Evolutionary conservation across 2,329 filamentous ascomycete species (phyloP).

Genomic region (Ascochyta pisi): DNA sequence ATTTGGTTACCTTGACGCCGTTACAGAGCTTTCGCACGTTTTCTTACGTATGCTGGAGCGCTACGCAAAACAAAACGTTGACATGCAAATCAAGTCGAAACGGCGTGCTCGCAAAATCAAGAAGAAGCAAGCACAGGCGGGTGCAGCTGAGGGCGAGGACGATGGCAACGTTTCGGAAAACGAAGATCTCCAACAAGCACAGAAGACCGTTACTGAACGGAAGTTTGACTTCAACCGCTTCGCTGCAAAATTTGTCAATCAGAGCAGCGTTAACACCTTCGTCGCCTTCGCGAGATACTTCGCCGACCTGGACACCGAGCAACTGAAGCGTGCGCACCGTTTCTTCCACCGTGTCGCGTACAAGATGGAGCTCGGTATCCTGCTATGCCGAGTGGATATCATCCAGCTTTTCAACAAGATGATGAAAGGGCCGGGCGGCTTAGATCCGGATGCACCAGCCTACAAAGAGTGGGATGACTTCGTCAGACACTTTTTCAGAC

Average conservation of each 20-base stretch:
- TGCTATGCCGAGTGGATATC: conserved; percentile 91
- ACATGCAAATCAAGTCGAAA: conserved; percentile 89
- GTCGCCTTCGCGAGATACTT: conserved; percentile 81
- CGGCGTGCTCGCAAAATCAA: conserved; percentile 76
- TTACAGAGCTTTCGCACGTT: conserved; percentile 88
- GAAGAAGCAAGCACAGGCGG: conserved; percentile 61
- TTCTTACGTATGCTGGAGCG: conserved; percentile 90
- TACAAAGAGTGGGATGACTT: conserved; percentile 94
- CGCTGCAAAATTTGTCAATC: conserved; percentile 78
- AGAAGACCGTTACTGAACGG: conserved; percentile 77
- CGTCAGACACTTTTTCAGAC: conserved; percentile 80
- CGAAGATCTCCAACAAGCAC: conserved; percentile 76
- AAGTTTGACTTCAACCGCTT: conserved; percentile 95
- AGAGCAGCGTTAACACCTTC: conserved; percentile 89
- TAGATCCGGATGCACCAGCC: conserved; percentile 70
- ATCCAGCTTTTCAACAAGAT: conserved; percentile 87
- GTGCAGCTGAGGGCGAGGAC: conserved; percentile 59
- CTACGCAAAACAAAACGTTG: conserved; percentile 93
- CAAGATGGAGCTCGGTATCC: conserved; percentile 88
- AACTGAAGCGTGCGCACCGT: conserved; percentile 89
- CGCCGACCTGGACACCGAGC: conserved; percentile 75
- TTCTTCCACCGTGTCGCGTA: conserved; percentile 95
- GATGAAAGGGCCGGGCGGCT: conserved; percentile 83
- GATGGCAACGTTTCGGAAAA: conserved; percentile 62
- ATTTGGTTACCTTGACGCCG: conserved; percentile 90